phyloP scores from a whole-genome alignment of 768 basidiomycete species.

The Suillus hirtellus region DNA sequence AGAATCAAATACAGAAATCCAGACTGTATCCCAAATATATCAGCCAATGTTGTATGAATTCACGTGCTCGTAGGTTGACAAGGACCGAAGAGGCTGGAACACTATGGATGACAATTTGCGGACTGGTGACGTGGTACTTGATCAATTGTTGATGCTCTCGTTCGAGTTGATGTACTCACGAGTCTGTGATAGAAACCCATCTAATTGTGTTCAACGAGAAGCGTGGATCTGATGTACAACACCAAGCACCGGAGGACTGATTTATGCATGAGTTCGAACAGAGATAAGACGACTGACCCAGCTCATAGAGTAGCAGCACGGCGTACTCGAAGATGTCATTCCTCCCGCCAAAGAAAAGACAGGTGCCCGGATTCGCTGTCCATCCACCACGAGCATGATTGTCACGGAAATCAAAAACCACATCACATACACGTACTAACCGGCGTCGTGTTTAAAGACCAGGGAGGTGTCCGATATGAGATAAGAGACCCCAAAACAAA shows the following conservation, averaged over 20 bases:
- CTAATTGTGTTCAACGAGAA: background rate
- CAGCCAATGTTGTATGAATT: background rate
- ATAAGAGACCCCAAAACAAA: background rate
- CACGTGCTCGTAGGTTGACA: background rate
- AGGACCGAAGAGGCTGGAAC: background rate
- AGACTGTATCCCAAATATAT: background rate
- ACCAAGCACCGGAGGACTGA: background rate
- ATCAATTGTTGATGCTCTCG: background rate
- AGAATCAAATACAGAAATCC: too few species aligned
- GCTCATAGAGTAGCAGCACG: background rate
- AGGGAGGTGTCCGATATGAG: background rate
- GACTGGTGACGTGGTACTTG: background rate
- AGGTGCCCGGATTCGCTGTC: background rate
- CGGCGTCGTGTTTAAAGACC: background rate
- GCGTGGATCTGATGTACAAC: background rate
- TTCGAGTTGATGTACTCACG: background rate
- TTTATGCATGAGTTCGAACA: background rate
- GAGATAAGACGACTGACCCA: background rate
- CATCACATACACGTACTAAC: background rate
- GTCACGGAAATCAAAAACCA: background rate
- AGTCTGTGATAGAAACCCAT: background rate
- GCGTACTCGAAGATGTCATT: background rate
- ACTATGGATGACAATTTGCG: slow-evolving; percentile 3
- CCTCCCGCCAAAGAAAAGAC: background rate
- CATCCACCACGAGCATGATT: background rate